Evolutionary conservation across 1,284 basidiomycete genomes (phyloP), one percentile per base, ranked within the genome.

Genomic region (Vanrija humicola): DNA sequence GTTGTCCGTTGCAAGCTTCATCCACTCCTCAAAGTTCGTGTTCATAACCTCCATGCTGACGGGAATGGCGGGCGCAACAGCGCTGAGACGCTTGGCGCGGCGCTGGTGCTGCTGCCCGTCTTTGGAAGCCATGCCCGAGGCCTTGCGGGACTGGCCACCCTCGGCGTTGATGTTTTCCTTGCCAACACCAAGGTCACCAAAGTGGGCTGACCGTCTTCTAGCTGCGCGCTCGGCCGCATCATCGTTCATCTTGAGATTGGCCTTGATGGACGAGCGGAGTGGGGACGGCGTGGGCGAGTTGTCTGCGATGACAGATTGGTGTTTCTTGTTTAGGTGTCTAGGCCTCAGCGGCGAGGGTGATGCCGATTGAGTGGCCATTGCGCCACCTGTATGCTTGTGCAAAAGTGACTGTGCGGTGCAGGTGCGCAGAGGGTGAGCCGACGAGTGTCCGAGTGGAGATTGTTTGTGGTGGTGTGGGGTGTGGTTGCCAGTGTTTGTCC

Each of bases 1-100:
- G 76, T 98, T 98, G 74, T 98, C 96, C 6, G 95, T 98, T 1
- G 94, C 94, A 85, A 98, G 88, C 81, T 98, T 98, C 95, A 99
- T 98, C 95, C 96, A 98, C 73, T 98, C 93, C 73, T 98, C 95
- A 70, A 88, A 94, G 67, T 93, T 94, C 39, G 85, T 87, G 76
- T 81, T 89, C 84, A 90, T 89, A 29, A 90, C 84, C 65, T 92
- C 89, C 63, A 86, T 76, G 45, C 69, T 69, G 45, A 74, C 68
- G 3, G 60, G 64, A 5, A 67, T 64, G 6, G 57, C 56, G 19
- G 70, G 66, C 8, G 58, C 65, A 4, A 73, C 68, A 3, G 70
- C 65, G 14, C 65, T 68, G 15, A 75, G 57, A 15, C 72, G 63
- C 58, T 70, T 72, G 3, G 55, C 65, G 18, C 59, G 54, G 43